These are phyloP conservation scores for Pythium vanterpoolii DNA, from an alignment of 352 stramenopile species.

Conservation along the genomic window DNA sequence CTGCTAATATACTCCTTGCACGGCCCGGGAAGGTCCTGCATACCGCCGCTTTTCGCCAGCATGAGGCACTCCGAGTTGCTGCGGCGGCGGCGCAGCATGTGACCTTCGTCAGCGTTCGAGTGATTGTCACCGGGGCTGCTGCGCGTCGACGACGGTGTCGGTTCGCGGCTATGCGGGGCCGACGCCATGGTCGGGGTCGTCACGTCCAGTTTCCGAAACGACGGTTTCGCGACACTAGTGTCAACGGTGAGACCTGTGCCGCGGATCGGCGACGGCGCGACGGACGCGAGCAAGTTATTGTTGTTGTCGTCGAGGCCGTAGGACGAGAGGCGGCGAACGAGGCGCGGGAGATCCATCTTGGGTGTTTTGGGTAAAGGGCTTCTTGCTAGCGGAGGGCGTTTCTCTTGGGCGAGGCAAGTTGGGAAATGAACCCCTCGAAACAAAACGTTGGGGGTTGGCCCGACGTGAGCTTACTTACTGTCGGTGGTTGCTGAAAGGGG, in stretches of 20 bases:
- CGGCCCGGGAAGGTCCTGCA: constrained; percentile 50
- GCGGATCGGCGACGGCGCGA: constrained; percentile 3
- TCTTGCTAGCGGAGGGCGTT: neutral
- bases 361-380: neutral
- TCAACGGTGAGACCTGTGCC: constrained; percentile 33
- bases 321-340: constrained; percentile 35
- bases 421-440: constrained; percentile 3
- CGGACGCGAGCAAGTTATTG: constrained; percentile 11
- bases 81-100: constrained; percentile 46
- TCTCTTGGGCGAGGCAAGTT: neutral
- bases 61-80: constrained; percentile 82
- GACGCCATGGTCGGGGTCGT: constrained; percentile 15
- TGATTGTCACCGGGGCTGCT: neutral
- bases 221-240: constrained; percentile 37
- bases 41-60: constrained; percentile 54
- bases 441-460: neutral
- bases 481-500: too few species aligned
- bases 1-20: constrained; percentile 85
- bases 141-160: constrained; percentile 30
- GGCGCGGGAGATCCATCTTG: constrained; percentile 33
- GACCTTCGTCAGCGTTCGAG: constrained; percentile 24
- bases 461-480: neutral
- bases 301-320: constrained; percentile 21
- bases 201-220: constrained; percentile 17
- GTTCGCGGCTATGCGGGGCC: constrained; percentile 9